Percentiles rank a stretch among this genome's conserved stretches.
phyloP scores from a whole-genome alignment of 805 yeast genomes.

The Metschnikowia peoriensis region DNA sequence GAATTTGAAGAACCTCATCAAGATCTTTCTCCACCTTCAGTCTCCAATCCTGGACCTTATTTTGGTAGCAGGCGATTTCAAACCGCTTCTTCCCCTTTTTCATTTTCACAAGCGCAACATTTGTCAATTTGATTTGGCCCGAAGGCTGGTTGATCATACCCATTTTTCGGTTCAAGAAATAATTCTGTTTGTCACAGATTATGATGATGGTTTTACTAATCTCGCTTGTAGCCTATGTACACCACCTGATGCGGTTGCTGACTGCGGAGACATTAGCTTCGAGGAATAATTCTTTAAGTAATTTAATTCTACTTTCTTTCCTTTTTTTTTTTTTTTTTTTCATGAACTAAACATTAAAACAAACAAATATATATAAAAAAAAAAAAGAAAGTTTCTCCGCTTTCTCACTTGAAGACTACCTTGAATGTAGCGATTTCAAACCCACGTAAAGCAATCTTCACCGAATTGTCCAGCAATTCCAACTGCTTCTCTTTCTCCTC shows the following conservation, averaged over 20 bases:
- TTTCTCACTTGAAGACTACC: constrained; percentile 34
- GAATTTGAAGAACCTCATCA: constrained; percentile 94
- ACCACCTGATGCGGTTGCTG: constrained; percentile 7
- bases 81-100: constrained; percentile 88
- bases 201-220: background rate
- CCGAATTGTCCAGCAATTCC: constrained; percentile 33
- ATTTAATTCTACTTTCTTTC: background rate
- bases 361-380: background rate
- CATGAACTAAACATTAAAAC: background rate
- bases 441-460: constrained; percentile 53
- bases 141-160: constrained; percentile 75
- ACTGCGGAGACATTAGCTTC: background rate
- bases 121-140: constrained; percentile 85
- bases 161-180: background rate
- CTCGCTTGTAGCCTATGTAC: background rate
- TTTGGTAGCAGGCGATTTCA: constrained; percentile 95
- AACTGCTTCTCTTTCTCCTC: constrained; percentile 51
- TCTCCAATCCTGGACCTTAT: constrained; percentile 95
- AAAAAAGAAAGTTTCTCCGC: background rate
- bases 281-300: background rate
- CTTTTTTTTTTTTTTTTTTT: background rate
- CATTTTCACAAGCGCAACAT: constrained; percentile 89
- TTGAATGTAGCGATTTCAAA: constrained; percentile 75
- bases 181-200: background rate
- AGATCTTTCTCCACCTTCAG: constrained; percentile 84